Evolutionary conservation across 2,329 filamentous ascomycete genomes (phyloP).

Genomic region (Decorospora gaudefroyi): DNA sequence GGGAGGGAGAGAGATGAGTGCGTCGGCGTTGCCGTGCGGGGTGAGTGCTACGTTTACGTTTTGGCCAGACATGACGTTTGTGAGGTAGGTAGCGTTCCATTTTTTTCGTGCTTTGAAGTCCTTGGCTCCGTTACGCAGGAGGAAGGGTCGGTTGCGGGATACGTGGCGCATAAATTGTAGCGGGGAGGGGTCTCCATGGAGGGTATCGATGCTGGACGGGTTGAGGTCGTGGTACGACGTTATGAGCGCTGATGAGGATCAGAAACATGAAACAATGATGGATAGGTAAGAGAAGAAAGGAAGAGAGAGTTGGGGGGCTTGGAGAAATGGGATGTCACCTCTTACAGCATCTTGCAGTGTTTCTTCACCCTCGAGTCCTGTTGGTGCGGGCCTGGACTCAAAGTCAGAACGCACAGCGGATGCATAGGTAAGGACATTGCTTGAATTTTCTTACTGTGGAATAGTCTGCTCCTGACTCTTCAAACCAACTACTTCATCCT

Average conservation of each 20-base stretch:
- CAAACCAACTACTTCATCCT: conserved; percentile 29
- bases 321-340: conserved; percentile 37
- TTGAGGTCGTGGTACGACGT: conserved; percentile 76
- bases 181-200: conserved; percentile 68
- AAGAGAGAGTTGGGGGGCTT: neutral
- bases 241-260: conserved; percentile 55
- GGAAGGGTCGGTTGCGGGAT: conserved; percentile 73
- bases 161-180: conserved; percentile 82
- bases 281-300: neutral
- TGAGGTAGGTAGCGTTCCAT: conserved; percentile 68
- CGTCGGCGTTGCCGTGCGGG: conserved; percentile 66
- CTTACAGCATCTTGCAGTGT: conserved; percentile 43
- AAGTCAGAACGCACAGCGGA: neutral
- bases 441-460: conserved; percentile 32
- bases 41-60: conserved; percentile 77
- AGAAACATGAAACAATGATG: neutral
- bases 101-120: conserved; percentile 65
- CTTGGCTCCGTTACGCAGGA: conserved; percentile 65
- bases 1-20: conserved; percentile 67
- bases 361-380: conserved; percentile 30
- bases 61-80: conserved; percentile 58
- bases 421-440: neutral
- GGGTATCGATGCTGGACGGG: conserved; percentile 61
- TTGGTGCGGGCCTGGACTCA: conserved; percentile 35
- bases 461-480: conserved; percentile 16